These are phyloP conservation scores for Nannochloropsis salina DNA, from an alignment of 108 stramenopile genomes.

Conservation along the genomic window DNA sequence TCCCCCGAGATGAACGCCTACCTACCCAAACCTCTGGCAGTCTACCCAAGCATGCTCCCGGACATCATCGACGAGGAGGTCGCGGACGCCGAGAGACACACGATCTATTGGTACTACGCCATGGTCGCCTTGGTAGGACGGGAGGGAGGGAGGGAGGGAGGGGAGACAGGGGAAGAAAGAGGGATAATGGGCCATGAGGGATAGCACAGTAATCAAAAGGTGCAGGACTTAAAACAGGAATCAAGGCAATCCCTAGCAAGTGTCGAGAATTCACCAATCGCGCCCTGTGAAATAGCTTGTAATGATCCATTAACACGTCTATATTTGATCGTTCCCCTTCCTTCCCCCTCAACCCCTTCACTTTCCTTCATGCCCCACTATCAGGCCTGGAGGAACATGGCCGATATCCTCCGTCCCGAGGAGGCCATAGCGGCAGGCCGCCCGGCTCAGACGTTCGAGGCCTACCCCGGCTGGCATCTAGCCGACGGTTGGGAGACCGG, in stretches of 20 bases:
- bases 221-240: too few species aligned
- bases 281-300: too few species aligned
- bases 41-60: neutral
- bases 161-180: neutral
- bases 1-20: constrained; percentile 3
- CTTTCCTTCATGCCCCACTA: neutral
- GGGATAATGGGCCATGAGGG: neutral
- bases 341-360: neutral
- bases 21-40: neutral
- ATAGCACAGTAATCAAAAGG: too few species aligned
- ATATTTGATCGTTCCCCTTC: neutral
- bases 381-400: neutral
- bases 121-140: neutral
- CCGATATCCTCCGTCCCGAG: neutral
- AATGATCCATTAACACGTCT: too few species aligned
- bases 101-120: neutral
- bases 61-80: neutral
- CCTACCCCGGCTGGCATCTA: neutral
- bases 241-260: too few species aligned
- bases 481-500: neutral
- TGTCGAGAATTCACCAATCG: too few species aligned
- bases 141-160: neutral
- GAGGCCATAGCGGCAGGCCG: neutral
- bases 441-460: neutral
- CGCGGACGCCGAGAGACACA: neutral